Base-by-base conservation (phyloP, 345 rosid genomes). In the Gynandropsis gynandra region DNA sequence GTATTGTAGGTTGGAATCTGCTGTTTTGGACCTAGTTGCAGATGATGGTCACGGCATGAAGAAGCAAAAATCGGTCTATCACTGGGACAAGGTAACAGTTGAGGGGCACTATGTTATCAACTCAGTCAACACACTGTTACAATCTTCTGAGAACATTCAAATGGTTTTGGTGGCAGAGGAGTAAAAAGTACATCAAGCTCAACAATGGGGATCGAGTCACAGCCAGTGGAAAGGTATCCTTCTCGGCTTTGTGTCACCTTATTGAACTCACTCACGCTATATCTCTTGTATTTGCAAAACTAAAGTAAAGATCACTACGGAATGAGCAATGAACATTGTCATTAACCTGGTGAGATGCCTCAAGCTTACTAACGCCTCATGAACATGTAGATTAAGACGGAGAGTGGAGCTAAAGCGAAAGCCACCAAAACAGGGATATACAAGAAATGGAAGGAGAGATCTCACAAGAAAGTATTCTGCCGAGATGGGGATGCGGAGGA, bases 191-290 rank as follows among this genome's bases (percentile, higher is more conserved):
- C 65, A 46, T 92, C 77, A 92, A 92, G 74, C 68, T 87, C 73
- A 92, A 92, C 71, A 85, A 87, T 59, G 94, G 97, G 56, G 98
- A 92, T 38, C 87, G 85, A 19, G 95, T 87, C 58, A 82, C 98
- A 29, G 98, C 98, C 42, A 92, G 95, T 64, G 98, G 97, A 62
- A 87, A 92, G 97, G 97, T 92, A 82, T n/a, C n/a, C n/a, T n/a
- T n/a, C n/a, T n/a, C n/a, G n/a, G n/a, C n/a, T n/a, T n/a, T n/a
- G n/a, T n/a, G n/a, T n/a, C n/a, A n/a, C n/a, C n/a, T n/a, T n/a
- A n/a, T n/a, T n/a, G n/a, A n/a, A n/a, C n/a, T n/a, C n/a, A n/a
- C n/a, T n/a, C n/a, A n/a, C n/a, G n/a, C n/a, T n/a, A n/a, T n/a
- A n/a, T n/a, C n/a, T n/a, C n/a, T n/a, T n/a, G n/a, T n/a, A n/a